Percentiles rank a stretch among this genome's conserved stretches.
These are phyloP conservation scores for Phytophthora citrophthora DNA, from an alignment of 352 stramenopile species.

Conservation along the genomic window DNA sequence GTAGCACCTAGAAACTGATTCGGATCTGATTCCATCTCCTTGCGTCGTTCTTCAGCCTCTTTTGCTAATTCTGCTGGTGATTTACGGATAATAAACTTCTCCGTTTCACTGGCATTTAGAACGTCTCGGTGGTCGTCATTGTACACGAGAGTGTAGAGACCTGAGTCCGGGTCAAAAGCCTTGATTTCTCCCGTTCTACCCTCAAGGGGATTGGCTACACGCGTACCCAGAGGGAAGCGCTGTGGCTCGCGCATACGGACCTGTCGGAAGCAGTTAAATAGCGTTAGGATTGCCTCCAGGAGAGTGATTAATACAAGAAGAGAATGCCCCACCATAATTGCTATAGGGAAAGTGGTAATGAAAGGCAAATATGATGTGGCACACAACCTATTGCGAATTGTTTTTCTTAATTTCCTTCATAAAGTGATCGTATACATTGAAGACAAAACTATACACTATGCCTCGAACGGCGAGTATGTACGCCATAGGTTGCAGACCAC, in stretches of 20 bases:
- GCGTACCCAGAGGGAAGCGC: slow-evolving; percentile 53
- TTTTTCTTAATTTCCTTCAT: no score
- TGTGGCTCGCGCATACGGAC: slow-evolving; percentile 49
- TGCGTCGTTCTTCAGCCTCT: slow-evolving; percentile 3
- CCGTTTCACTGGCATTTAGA: slow-evolving; percentile 36
- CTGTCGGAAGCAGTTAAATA: slow-evolving; percentile 7
- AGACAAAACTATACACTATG: no score
- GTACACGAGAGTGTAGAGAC: slow-evolving; percentile 59
- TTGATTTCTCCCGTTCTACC: slow-evolving; percentile 63
- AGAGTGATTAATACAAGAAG: background rate
- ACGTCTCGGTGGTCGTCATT: slow-evolving; percentile 55
- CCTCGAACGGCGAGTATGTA: no score
- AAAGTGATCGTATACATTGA: no score
- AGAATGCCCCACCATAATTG: no score
- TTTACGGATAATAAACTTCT: slow-evolving; percentile 48
- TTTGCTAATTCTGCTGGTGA: slow-evolving; percentile 4
- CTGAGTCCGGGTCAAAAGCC: slow-evolving; percentile 43
- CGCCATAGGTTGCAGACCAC: no score
- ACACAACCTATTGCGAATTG: no score
- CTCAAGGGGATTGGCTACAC: slow-evolving; percentile 65
- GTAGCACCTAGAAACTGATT: slow-evolving; percentile 47
- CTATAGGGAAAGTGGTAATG: no score
- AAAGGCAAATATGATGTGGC: background rate
- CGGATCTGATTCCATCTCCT: slow-evolving; percentile 35
- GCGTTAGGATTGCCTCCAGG: background rate